Base-by-base conservation (phyloP, 2,329 filamentous ascomycete genomes). In the Phaeomoniella chlamydospora region DNA sequence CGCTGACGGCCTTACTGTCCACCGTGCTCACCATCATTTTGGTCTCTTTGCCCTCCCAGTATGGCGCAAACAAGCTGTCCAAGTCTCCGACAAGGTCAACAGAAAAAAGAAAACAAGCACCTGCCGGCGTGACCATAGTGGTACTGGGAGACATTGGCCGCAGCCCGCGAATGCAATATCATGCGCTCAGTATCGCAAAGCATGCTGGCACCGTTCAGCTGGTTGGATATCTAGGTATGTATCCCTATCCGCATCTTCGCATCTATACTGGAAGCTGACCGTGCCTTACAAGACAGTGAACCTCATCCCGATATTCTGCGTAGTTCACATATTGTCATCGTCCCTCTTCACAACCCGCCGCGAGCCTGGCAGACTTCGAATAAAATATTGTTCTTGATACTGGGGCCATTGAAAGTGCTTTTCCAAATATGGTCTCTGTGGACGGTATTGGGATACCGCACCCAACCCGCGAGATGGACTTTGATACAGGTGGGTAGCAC, bases 81-180 rank as follows among this genome's bases (percentile, higher is more conserved):
- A 14, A 9, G 12, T 4, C 6, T 15, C 31, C 11, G 4, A 26
- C 31, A 50, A 55, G 39, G 50, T 43, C 36, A 43, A 40, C 13
- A 14, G 18, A 17, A 40, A 38, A 38, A 35, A 31, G 26, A 15
- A 18, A 17, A 46, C 38, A 45, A 49, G 26, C 59, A 13, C 26
- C 67, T 39, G 58, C 63, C 22, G 70, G 67, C 1, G 70, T 88
- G 31, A 85, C 94, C 57, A 74, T 98, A 36, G 69, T 98, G 12
- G 90, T 98, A 13, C 71, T 98, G 17, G 90, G 90, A 31, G 90
- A 98, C 52, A 87, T 98, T 54, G 90, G 90, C 29, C 76, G 87
- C 32, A 96, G 88, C 54, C 90, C 90, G 34, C 84, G 90, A 38
- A 98, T 98, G 88, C 87, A 96, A 53, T 96, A 98, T 50, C 90